Evolutionary conservation across 2,329 filamentous ascomycete genomes (phyloP).

Genomic region (Arthrobotrys musiformis): DNA sequence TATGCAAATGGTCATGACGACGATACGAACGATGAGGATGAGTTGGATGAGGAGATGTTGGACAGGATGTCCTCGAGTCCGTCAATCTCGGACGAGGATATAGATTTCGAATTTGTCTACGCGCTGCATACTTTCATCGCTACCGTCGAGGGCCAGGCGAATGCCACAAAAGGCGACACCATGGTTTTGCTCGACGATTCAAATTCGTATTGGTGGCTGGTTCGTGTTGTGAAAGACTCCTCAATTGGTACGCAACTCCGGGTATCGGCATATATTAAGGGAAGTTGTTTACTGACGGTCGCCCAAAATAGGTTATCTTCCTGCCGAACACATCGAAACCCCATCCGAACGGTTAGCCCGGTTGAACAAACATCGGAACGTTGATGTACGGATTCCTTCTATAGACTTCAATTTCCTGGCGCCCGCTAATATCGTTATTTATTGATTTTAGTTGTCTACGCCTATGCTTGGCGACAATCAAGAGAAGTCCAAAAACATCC

Average conservation of each 20-base stretch:
- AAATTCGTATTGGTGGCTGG: constrained; percentile 99
- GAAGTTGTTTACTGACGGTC: constrained; percentile 54
- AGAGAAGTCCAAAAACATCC: constrained; percentile 82
- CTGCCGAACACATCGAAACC: constrained; percentile 97
- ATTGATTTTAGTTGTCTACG: constrained; percentile 67
- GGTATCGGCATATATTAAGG: constrained; percentile 6
- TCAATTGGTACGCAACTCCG: constrained; percentile 75
- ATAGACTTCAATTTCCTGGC: constrained; percentile 15
- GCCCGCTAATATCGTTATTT: constrained; percentile 58
- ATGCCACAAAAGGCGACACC: constrained; percentile 96
- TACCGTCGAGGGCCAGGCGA: constrained; percentile 97
- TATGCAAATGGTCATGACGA: constrained; percentile 73
- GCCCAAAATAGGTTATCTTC: constrained; percentile 78
- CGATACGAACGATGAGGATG: constrained; percentile 71
- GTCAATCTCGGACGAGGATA: constrained; percentile 83
- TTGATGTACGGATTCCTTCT: constrained; percentile 75
- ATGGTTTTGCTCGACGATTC: constrained; percentile 98
- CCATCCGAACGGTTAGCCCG: constrained; percentile 92
- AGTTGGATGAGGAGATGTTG: constrained; percentile 92
- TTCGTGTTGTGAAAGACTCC: constrained; percentile 95
- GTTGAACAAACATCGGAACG: constrained; percentile 96
- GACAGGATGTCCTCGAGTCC: constrained; percentile 98
- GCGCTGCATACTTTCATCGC: constrained; percentile 97
- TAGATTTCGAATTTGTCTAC: constrained; percentile 99
- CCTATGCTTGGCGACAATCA: constrained; percentile 72